Percentiles rank a stretch among this genome's conserved stretches.
These are phyloP conservation scores for Diplodia seriata DNA, from an alignment of 2,329 filamentous ascomycete species.

Conservation along the genomic window DNA sequence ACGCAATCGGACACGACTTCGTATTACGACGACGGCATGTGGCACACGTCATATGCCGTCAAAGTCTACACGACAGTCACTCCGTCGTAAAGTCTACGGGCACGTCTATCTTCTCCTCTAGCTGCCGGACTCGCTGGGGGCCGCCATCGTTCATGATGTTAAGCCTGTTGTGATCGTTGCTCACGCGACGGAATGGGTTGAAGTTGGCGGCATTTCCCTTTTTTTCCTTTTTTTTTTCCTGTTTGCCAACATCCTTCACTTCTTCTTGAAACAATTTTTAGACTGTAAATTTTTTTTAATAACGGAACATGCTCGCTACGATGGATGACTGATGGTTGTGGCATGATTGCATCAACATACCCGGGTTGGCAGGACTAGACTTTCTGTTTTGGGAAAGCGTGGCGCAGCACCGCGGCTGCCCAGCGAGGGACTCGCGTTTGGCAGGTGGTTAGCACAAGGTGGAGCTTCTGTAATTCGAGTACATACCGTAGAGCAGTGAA, in stretches of 20 bases:
- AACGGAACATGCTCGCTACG: not conserved
- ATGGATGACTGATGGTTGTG: not conserved
- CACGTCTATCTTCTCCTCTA: constrained; percentile 11
- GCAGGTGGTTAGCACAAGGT: constrained; percentile 9
- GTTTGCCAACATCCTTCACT: not conserved
- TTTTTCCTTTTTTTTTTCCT: not conserved
- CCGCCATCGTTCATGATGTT: not conserved
- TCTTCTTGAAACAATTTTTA: not conserved
- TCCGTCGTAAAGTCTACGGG: constrained; percentile 11
- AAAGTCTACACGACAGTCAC: constrained; percentile 40
- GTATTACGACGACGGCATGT: constrained; percentile 56
- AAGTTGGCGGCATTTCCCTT: not conserved
- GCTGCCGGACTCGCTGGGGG: constrained; percentile 32
- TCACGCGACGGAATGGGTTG: not conserved
- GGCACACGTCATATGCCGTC: constrained; percentile 53
- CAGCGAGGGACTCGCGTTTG: constrained; percentile 8
- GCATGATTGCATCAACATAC: not conserved
- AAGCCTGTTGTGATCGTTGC: not conserved
- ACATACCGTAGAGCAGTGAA: not conserved
- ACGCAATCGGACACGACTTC: constrained; percentile 40
- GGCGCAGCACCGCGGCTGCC: constrained; percentile 19
- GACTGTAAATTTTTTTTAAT: not conserved
- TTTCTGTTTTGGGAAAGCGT: constrained; percentile 20
- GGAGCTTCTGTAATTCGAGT: not conserved
- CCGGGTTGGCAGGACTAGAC: not conserved